Evolutionary conservation across 2,329 filamentous ascomycete genomes (phyloP).

Genomic region (Westerdykella aurantiaca): DNA sequence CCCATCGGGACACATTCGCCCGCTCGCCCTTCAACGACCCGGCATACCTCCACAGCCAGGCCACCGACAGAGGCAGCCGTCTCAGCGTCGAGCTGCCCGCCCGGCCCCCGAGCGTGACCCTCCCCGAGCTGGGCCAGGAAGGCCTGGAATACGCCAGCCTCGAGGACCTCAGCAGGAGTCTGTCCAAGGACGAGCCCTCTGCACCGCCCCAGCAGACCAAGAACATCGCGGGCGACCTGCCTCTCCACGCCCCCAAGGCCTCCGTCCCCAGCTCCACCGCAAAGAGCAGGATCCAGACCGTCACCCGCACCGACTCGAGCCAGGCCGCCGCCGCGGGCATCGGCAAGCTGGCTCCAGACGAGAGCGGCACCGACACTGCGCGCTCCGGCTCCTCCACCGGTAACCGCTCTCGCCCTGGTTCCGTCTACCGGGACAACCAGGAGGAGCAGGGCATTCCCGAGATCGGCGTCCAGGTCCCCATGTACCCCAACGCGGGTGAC

Average conservation of each 20-base stretch:
- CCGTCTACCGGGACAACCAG: constrained; percentile 44
- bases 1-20: constrained; percentile 70
- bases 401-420: constrained; percentile 45
- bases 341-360: constrained; percentile 50
- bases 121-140: constrained; percentile 85
- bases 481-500: constrained; percentile 88
- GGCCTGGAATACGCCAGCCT: constrained; percentile 78
- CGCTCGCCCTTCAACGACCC: constrained; percentile 79
- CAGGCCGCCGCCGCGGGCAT: constrained; percentile 80
- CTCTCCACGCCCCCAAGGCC: constrained; percentile 83
- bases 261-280: constrained; percentile 76
- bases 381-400: constrained; percentile 32
- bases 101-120: constrained; percentile 69
- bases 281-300: constrained; percentile 72
- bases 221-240: constrained; percentile 71
- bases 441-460: constrained; percentile 87
- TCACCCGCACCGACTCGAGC: constrained; percentile 88
- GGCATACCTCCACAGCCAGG: constrained; percentile 44
- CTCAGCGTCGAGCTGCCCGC: constrained; percentile 41
- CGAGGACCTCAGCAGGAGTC: constrained; percentile 36
- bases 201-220: constrained; percentile 64
- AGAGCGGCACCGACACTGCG: constrained; percentile 17
- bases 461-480: constrained; percentile 86
- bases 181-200: constrained; percentile 35
- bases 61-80: constrained; percentile 25